These are phyloP conservation scores for Vanrija sp. DNA, from an alignment of 1,284 basidiomycete genomes.

Conservation along the genomic window DNA sequence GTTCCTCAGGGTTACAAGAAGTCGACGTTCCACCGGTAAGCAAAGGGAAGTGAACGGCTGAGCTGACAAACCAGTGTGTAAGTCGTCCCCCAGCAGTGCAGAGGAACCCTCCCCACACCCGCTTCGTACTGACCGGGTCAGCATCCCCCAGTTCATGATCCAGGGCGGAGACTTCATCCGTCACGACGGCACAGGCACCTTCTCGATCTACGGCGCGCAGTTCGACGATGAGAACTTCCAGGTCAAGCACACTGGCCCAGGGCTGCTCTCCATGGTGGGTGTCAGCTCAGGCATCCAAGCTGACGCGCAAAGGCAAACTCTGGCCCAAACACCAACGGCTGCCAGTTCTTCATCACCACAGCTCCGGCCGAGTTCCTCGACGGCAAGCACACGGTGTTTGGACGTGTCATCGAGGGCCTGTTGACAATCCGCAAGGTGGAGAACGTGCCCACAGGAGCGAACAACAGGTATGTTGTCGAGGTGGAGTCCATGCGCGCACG, in stretches of 20 bases:
- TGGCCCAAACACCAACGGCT: conserved; percentile 86
- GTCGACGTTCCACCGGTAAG: conserved; percentile 84
- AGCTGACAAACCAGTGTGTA: conserved; percentile 15
- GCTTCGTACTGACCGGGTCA: conserved; percentile 5
- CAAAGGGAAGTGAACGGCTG: background rate
- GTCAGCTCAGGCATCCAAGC: background rate
- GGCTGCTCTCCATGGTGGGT: conserved; percentile 76
- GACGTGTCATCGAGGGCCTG: conserved; percentile 81
- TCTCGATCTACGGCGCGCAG: conserved; percentile 91
- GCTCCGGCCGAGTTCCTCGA: conserved; percentile 91
- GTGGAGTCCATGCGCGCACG: conserved; percentile 30
- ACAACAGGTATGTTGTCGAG: conserved; percentile 34
- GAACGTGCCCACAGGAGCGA: conserved; percentile 76
- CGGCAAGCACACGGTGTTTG: conserved; percentile 91
- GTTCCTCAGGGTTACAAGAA: conserved; percentile 85
- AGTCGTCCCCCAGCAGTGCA: background rate
- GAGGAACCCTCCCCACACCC: background rate
- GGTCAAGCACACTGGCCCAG: conserved; percentile 80
- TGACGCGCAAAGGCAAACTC: conserved; percentile 70
- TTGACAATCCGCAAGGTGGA: conserved; percentile 90
- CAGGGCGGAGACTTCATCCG: conserved; percentile 69
- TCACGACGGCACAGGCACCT: conserved; percentile 90
- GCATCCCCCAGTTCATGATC: conserved; percentile 53
- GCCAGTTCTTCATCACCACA: conserved; percentile 95
- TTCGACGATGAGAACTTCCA: conserved; percentile 95